Evolutionary conservation across 2,329 filamentous ascomycete genomes (phyloP).

Genomic region (Cladorrhinum sp.): DNA sequence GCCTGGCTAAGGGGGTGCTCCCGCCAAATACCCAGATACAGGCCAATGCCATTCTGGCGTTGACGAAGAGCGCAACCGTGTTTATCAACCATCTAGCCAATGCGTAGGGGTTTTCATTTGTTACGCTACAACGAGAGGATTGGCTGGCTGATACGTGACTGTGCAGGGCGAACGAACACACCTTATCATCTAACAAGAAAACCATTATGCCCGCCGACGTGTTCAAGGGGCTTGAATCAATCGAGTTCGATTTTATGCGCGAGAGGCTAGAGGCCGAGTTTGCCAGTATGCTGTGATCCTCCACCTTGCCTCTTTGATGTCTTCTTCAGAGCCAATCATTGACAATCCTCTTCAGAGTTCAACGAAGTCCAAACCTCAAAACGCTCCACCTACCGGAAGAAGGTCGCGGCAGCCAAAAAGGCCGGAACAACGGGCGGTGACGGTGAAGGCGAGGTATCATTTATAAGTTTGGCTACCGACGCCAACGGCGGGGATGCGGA

Average conservation of each 20-base stretch:
- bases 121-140: no score
- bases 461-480: slow-evolving; percentile 35
- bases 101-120: no score
- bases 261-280: slow-evolving; percentile 70
- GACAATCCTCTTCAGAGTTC: slow-evolving; percentile 52
- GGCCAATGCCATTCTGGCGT: slow-evolving; percentile 73
- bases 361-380: slow-evolving; percentile 71
- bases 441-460: slow-evolving; percentile 28
- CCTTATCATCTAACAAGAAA: slow-evolving; percentile 66
- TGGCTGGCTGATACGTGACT: no score
- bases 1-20: slow-evolving; percentile 75
- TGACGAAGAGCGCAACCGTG: slow-evolving; percentile 78
- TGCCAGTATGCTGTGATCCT: slow-evolving; percentile 56
- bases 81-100: slow-evolving; percentile 78
- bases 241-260: slow-evolving; percentile 71
- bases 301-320: neutral
- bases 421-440: slow-evolving; percentile 30
- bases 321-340: neutral
- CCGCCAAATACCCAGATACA: slow-evolving; percentile 81
- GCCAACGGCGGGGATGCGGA: slow-evolving; percentile 20
- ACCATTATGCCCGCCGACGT: slow-evolving; percentile 75
- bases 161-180: slow-evolving; percentile 76
- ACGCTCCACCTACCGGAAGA: slow-evolving; percentile 68
- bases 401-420: slow-evolving; percentile 63
- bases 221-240: slow-evolving; percentile 71